Evolutionary conservation across 1,284 basidiomycete genomes (phyloP).

Genomic region (Leccinum fallax): DNA sequence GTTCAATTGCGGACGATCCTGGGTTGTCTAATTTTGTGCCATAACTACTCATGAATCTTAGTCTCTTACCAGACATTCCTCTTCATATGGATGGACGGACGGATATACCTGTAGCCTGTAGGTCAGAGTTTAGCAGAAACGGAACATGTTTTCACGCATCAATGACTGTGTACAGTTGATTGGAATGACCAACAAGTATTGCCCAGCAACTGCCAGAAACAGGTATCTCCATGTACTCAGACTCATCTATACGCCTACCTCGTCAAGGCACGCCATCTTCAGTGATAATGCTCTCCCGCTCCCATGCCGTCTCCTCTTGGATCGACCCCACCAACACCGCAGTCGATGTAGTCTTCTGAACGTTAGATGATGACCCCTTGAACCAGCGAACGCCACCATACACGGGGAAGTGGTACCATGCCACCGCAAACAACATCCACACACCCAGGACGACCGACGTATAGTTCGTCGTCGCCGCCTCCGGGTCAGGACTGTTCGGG

Average conservation of each 20-base stretch:
- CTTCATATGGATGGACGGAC: background rate
- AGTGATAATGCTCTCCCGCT: background rate
- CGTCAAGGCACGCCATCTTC: background rate
- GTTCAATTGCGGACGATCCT: background rate
- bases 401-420: background rate
- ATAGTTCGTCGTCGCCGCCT: background rate
- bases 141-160: background rate
- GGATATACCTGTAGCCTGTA: background rate
- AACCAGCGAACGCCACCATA: slow-evolving; percentile 1
- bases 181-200: background rate
- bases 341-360: background rate
- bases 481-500: background rate
- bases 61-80: background rate
- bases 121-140: background rate
- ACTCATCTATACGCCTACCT: background rate
- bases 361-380: background rate
- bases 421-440: background rate
- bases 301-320: background rate
- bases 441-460: background rate
- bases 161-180: background rate
- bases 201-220: background rate
- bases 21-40: too few species aligned
- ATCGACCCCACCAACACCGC: background rate
- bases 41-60: background rate
- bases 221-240: background rate